Evolutionary conservation across 1,284 basidiomycete genomes (phyloP), one percentile per base, ranked within the genome.

Genomic region (Inonotus hispidus): DNA sequence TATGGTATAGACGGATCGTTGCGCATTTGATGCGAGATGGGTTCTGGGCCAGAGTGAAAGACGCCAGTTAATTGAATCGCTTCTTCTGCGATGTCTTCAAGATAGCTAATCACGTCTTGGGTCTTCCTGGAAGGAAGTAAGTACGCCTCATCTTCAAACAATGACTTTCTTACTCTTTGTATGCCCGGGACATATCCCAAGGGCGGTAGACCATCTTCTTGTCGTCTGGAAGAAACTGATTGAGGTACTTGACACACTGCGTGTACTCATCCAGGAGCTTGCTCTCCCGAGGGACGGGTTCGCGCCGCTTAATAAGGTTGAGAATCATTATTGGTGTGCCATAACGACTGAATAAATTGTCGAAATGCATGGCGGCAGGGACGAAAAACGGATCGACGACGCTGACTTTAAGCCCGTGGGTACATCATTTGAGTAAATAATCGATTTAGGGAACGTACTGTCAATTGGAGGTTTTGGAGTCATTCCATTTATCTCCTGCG

Each of bases 371-470:
- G 4, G 95, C 89, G 0, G 95, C 97, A 0, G 95, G 92, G 0
- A 90, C 88, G 72, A 92, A 99, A 75, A 94, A 99, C 0, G 97
- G 97, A 70, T 99, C 97, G 59, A 95, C 89, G 35, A 98, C 87
- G 59, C 87, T 94, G 68, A 98, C 94, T 97, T 25, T 1, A 32
- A 66, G 1, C 6, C 14, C 3, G 19, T 52, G 27, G 35, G 50
- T 32, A 32, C 13, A 37, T 47, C 11, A 55, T 39, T n/a, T 64
- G 59, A 50, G 50, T 58, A 23, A 55, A 32, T 43, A 7, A 32
- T 32, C 16, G 5, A 53, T 46, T 16, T 21, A 53, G 27, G 58
- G 1, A 1, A 77, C 90, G 67, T 63, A 95, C 93, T 93, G 75
- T 98, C 94, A 56, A 99, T 98, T 0, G 95, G 96, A 3, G 96